A percentile compares a stretch with the other conserved stretches of the same genome.
These are phyloP conservation scores for Penicillium subrubescens DNA, from an alignment of 495 filamentous ascomycete species.

Conservation along the genomic window DNA sequence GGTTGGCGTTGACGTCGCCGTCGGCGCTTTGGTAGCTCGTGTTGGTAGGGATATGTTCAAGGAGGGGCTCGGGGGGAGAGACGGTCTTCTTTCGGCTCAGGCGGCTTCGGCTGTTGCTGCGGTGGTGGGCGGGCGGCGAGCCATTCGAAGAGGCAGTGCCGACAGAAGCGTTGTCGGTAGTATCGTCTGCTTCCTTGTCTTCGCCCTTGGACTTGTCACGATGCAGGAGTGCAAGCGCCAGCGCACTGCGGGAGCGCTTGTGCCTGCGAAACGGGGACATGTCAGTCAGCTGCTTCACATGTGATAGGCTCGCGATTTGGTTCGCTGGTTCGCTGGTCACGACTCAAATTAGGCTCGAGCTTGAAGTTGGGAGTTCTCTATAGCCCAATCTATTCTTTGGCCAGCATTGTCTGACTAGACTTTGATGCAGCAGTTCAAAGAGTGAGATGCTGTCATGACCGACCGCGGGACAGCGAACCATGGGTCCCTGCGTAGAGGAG, in stretches of 20 bases:
- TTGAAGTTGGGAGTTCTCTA: background rate
- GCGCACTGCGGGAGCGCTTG: slow-evolving; percentile 55
- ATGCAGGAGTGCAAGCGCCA: slow-evolving; percentile 54
- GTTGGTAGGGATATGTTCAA: slow-evolving; percentile 32
- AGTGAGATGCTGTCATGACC: slow-evolving; percentile 5
- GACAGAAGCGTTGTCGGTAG: slow-evolving; percentile 34
- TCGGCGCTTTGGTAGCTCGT: slow-evolving; percentile 18
- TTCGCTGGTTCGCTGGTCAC: background rate
- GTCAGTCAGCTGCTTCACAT: slow-evolving; percentile 31
- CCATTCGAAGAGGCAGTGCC: slow-evolving; percentile 32
- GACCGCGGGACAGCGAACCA: slow-evolving; percentile 16
- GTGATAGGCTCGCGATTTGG: slow-evolving; percentile 16
- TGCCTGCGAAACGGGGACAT: slow-evolving; percentile 41
- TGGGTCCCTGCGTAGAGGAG: slow-evolving; percentile 14
- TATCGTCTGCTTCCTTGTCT: slow-evolving; percentile 34
- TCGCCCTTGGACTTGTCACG: slow-evolving; percentile 51
- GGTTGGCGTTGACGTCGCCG: slow-evolving; percentile 17
- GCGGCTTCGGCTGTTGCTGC: slow-evolving; percentile 37
- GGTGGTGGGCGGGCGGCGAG: slow-evolving; percentile 31
- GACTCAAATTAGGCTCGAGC: background rate
- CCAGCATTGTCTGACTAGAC: background rate
- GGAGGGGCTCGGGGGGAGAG: slow-evolving; percentile 26
- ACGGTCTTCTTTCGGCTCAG: slow-evolving; percentile 28
- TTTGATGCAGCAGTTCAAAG: background rate
- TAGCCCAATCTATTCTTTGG: background rate